Evolutionary conservation across 441 rosid species (phyloP).

Genomic region (Populus tomentosa): DNA sequence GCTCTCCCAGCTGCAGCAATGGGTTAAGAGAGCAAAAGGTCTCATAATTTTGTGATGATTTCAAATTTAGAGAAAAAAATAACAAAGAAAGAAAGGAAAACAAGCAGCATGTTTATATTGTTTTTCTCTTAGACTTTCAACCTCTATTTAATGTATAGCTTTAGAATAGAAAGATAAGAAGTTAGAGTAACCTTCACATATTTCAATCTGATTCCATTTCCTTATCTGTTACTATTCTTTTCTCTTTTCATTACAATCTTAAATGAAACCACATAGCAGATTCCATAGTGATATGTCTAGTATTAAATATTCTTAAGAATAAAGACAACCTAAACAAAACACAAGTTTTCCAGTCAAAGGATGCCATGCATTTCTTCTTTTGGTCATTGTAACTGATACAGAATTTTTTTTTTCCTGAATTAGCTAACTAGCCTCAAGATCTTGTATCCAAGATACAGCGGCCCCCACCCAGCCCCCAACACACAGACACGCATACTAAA

Average conservation of each 20-base stretch:
- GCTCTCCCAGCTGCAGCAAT: constrained; percentile 48
- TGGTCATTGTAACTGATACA: too few relatives aligned
- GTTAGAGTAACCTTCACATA: neutral
- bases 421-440: too few relatives aligned
- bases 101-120: neutral
- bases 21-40: neutral
- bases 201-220: neutral
- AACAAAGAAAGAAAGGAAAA: neutral
- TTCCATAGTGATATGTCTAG: too few relatives aligned
- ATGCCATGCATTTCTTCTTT: too few relatives aligned
- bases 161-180: neutral
- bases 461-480: too few relatives aligned
- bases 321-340: neutral
- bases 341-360: too few relatives aligned
- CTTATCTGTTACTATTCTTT: neutral
- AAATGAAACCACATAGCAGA: neutral
- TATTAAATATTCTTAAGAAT: neutral
- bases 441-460: too few relatives aligned
- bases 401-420: too few relatives aligned
- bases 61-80: neutral
- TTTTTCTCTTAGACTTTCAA: neutral
- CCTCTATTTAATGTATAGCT: neutral
- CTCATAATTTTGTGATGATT: neutral
- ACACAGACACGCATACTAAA: too few relatives aligned
- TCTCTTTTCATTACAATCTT: neutral